Evolutionary conservation across 179 eudicot species (phyloP).

Genomic region (Drosera spatulata): DNA sequence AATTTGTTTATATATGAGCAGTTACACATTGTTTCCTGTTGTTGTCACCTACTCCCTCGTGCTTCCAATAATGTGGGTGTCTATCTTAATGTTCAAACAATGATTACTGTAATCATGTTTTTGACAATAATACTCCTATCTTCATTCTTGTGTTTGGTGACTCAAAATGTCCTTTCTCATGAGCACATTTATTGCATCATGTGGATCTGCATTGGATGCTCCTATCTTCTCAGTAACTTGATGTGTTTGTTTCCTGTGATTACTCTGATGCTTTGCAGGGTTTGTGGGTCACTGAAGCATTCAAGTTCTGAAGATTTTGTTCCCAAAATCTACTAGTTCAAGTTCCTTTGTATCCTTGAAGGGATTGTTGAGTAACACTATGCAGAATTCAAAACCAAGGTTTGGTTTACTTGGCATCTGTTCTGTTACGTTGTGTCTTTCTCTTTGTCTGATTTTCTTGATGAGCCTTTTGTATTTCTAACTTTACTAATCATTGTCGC

Average conservation of each 20-base stretch:
- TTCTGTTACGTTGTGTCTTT: not conserved
- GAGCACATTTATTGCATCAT: slow-evolving; percentile 10
- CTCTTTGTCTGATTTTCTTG: not conserved
- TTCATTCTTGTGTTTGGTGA: too few relatives aligned
- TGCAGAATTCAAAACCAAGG: slow-evolving; percentile 56
- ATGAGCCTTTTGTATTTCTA: too few relatives aligned
- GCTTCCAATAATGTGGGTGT: slow-evolving; percentile 17
- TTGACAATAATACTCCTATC: too few relatives aligned
- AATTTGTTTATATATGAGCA: not conserved
- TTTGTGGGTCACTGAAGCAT: slow-evolving; percentile 40
- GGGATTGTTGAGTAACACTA: slow-evolving; percentile 16
- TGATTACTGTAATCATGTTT: not conserved
- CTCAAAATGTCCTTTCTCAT: not conserved
- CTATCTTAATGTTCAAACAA: slow-evolving; percentile 7
- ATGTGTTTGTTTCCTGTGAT: slow-evolving; percentile 17
- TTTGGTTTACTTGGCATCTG: slow-evolving; percentile 9
- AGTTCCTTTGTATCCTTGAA: slow-evolving; percentile 11
- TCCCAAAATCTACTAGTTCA: not conserved
- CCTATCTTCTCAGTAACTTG: not conserved
- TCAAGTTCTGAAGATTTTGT: slow-evolving; percentile 17
- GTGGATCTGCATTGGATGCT: slow-evolving; percentile 19
- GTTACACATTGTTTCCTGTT: slow-evolving; percentile 6
- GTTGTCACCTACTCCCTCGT: slow-evolving; percentile 23
- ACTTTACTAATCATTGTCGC: too few relatives aligned
- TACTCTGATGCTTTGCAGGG: slow-evolving; percentile 26